phyloP scores from a whole-genome alignment of 768 basidiomycete genomes.

The Boletus coccyginus region DNA sequence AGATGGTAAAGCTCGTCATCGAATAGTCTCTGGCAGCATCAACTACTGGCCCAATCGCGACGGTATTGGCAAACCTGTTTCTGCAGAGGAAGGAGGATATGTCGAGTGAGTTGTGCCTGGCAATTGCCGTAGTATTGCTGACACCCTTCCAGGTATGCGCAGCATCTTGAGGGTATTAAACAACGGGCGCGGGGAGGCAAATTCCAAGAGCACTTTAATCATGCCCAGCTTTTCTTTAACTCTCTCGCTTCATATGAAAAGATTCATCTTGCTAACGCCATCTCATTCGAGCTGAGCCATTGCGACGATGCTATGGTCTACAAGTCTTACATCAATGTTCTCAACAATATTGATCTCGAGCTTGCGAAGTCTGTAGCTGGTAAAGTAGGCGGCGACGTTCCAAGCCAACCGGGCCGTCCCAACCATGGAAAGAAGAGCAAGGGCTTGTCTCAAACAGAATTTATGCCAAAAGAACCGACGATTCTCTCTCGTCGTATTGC shows the following conservation, averaged over 20 bases:
- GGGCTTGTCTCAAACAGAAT: slow-evolving; percentile 60
- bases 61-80: slow-evolving; percentile 45
- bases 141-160: slow-evolving; percentile 39
- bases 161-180: slow-evolving; percentile 53
- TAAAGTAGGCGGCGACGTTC: slow-evolving; percentile 60
- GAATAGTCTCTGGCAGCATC: slow-evolving; percentile 53
- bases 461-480: slow-evolving; percentile 51
- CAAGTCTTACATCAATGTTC: slow-evolving; percentile 59
- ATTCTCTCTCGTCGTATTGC: slow-evolving; percentile 71
- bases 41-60: slow-evolving; percentile 88
- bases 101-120: slow-evolving; percentile 40
- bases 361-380: slow-evolving; percentile 68
- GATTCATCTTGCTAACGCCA: slow-evolving; percentile 63
- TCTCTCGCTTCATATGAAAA: slow-evolving; percentile 70
- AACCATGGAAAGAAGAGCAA: slow-evolving; percentile 59
- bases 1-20: slow-evolving; percentile 56
- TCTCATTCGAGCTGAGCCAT: slow-evolving; percentile 83
- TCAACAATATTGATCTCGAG: slow-evolving; percentile 72
- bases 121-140: neutral
- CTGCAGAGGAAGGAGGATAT: slow-evolving; percentile 52
- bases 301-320: slow-evolving; percentile 76
- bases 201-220: slow-evolving; percentile 74
- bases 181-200: slow-evolving; percentile 64
- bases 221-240: slow-evolving; percentile 82
- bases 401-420: slow-evolving; percentile 44